phyloP scores from a whole-genome alignment of 2,329 filamentous ascomycete genomes.

The Zalaria obscura region DNA sequence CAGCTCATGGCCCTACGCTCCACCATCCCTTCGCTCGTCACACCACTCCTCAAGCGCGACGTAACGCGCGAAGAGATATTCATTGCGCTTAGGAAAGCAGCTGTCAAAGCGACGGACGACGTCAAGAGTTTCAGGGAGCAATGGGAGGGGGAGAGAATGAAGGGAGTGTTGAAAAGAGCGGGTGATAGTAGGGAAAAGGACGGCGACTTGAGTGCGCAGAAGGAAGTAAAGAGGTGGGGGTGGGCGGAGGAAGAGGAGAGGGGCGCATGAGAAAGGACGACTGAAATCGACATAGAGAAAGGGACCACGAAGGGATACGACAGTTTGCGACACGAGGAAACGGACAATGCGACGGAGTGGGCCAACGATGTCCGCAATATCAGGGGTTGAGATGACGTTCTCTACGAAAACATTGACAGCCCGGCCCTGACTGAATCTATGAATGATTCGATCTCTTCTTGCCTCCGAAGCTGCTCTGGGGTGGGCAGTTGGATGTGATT shows the following conservation, averaged over 20 bases:
- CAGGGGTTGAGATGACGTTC: too few relatives aligned
- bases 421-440: too few relatives aligned
- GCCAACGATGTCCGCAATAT: too few relatives aligned
- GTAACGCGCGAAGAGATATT: slow-evolving; percentile 20
- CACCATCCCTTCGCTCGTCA: slow-evolving; percentile 26
- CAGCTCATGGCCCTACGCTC: slow-evolving; percentile 29
- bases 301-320: background rate
- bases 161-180: slow-evolving; percentile 19
- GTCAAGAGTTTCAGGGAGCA: slow-evolving; percentile 21
- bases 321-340: too few relatives aligned
- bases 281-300: background rate
- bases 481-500: too few relatives aligned
- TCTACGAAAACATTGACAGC: too few relatives aligned
- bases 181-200: slow-evolving; percentile 22
- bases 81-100: slow-evolving; percentile 22
- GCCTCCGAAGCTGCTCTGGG: too few relatives aligned
- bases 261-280: background rate
- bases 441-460: too few relatives aligned
- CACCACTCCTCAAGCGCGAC: slow-evolving; percentile 19
- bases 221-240: slow-evolving; percentile 22
- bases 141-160: slow-evolving; percentile 23
- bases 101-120: slow-evolving; percentile 19
- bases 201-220: slow-evolving; percentile 18
- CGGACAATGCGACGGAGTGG: too few relatives aligned
- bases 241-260: slow-evolving; percentile 13